A percentile compares a stretch with the other conserved stretches of the same genome.
phyloP scores from a whole-genome alignment of 345 rosid genomes.

The Bretschneidera sinensis region DNA sequence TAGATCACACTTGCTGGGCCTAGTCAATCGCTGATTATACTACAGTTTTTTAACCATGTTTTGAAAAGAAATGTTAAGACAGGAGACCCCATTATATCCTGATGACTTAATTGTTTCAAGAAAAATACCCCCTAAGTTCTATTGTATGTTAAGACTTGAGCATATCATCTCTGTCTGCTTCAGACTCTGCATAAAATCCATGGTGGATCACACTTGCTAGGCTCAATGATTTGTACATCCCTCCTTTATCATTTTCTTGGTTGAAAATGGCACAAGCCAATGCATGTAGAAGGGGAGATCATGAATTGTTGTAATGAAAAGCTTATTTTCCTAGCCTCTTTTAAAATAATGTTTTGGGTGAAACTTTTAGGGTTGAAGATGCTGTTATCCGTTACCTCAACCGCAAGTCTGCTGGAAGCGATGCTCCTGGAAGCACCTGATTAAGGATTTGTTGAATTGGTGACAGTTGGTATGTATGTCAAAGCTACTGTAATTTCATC shows the following conservation, averaged over 20 bases:
- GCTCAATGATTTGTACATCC: background rate
- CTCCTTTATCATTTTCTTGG: too few species aligned
- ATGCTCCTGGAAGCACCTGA: conserved; percentile 39
- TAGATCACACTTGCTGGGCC: background rate
- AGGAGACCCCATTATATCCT: background rate
- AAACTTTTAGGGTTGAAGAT: conserved; percentile 44
- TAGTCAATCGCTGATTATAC: background rate
- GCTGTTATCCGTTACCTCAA: conserved; percentile 53
- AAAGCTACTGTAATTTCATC: conserved; percentile 1
- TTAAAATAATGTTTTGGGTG: background rate
- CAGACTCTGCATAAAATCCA: background rate
- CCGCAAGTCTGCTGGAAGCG: conserved; percentile 41
- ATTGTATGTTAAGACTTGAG: too few species aligned
- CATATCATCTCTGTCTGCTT: too few species aligned
- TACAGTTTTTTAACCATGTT: too few species aligned
- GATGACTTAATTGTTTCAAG: background rate
- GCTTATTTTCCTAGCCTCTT: background rate
- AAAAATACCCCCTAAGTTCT: background rate
- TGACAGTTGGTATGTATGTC: background rate
- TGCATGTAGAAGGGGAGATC: too few species aligned
- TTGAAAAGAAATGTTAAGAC: background rate
- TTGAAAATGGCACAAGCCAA: background rate
- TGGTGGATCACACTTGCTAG: background rate
- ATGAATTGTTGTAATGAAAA: too few species aligned
- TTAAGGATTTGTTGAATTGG: conserved; percentile 2